Evolutionary conservation across 805 yeast species (phyloP), one percentile per base, ranked within the genome.

Genomic region (Sungouiozyma intestinalis): DNA sequence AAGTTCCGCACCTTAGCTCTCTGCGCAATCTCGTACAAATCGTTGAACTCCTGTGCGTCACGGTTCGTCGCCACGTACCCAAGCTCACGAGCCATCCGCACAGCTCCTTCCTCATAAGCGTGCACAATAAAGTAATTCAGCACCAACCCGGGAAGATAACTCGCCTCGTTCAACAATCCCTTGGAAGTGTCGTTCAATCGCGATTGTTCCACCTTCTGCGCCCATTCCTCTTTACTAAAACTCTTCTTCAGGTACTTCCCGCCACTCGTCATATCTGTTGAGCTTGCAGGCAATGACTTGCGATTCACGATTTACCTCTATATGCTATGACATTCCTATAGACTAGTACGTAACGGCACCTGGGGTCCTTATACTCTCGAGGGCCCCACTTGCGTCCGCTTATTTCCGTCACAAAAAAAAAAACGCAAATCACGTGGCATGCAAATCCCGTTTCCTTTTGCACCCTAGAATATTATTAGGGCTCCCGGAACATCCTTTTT

Each of bases 41-140:
- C 37, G 38, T 52, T 50, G 49, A 69, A 63, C 44, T 63, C 62
- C 31, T 48, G 51, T 7, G 49, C 47, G 27, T 59, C 64, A 21
- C 46, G 48, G 36, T 59, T 58, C 16, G 34, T 43, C 15, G 45
- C 41, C 9, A 58, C 42, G 17, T 49, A 45, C 17, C 71, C 68
- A 3, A 75, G 60, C 49, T 83, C 92, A 41, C 66, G 64, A 3
- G 85, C 73, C 64, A 84, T 77, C 36, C 71, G 69, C 13, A 64
- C 44, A 1, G 85, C 82, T 0, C 94, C 79, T 13, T 77, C 71
- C 45, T 78, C 79, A 55, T 82, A 81, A 0, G 92, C 94, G 62
- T 85, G 88, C 40, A 77, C 75, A 13, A 86, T 74, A 46, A 86
- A 72, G 60, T 82, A 85, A 63, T 83, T 79, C 57, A 85, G 68